A percentile compares a stretch with the other conserved stretches of the same genome.
Conservation (phyloP, 1,139 yeast species). For the Scheffersomyces illinoinensis region DNA sequence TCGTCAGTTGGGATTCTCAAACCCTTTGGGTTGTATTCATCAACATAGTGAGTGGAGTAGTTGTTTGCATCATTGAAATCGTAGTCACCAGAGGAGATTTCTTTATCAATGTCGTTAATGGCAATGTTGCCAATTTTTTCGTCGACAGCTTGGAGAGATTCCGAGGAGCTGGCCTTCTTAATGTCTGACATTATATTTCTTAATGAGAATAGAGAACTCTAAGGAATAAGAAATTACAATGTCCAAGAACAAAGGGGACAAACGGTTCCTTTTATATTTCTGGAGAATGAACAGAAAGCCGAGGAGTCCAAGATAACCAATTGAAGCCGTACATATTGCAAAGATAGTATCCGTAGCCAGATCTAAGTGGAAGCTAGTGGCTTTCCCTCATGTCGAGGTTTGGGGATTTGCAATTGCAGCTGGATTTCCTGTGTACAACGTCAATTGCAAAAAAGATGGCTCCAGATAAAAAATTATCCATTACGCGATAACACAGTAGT, state of each 20-base stretch:
- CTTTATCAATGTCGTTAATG: not conserved
- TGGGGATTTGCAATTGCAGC: not conserved
- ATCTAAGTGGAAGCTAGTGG: not conserved
- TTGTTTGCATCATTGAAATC: slow-evolving; percentile 18
- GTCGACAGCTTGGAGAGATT: not conserved
- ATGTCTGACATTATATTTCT: not conserved
- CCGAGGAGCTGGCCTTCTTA: not conserved
- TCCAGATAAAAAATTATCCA: slow-evolving; percentile 10
- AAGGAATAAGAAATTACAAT: not conserved
- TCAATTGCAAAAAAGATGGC: not conserved
- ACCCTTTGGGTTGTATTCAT: slow-evolving; percentile 21
- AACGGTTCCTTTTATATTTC: not conserved
- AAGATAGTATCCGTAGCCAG: not conserved
- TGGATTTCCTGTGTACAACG: not conserved
- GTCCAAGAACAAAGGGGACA: not conserved
- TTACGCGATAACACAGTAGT: slow-evolving; percentile 1
- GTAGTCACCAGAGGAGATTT: slow-evolving; percentile 7
- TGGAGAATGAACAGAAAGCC: not conserved
- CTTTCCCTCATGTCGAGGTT: not conserved
- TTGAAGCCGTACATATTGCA: not conserved
- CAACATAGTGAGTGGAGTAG: slow-evolving; percentile 17
- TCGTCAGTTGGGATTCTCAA: slow-evolving; percentile 18
- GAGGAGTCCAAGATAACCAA: not conserved
- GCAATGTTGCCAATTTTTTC: not conserved
- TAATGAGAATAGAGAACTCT: not conserved